These are phyloP conservation scores for Pseudonitzschia delicatissima DNA, from an alignment of 108 stramenopile genomes.

Conservation along the genomic window DNA sequence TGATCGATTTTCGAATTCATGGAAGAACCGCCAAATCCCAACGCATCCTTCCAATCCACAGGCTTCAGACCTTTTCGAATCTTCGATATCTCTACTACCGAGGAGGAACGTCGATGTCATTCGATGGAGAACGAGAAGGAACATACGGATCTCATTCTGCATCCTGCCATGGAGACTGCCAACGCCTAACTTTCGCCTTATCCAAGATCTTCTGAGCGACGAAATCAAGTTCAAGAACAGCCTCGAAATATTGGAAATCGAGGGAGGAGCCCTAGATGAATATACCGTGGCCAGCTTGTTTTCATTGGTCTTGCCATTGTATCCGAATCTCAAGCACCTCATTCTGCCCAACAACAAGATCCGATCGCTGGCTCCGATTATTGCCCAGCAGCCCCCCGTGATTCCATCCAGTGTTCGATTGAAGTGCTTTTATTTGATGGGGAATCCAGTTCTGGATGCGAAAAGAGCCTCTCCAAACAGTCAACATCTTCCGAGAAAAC, in stretches of 20 bases:
- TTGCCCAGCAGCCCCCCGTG: neutral
- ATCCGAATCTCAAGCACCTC: constrained; percentile 7
- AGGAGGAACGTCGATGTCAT: neutral
- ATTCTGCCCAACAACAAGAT: constrained; percentile 13
- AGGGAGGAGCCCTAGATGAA: constrained; percentile 3
- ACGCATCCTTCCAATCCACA: neutral
- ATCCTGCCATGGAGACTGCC: too few species aligned
- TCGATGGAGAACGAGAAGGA: neutral
- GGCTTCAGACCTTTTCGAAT: neutral
- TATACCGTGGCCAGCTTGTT: neutral
- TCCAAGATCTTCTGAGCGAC: neutral
- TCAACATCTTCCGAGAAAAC: neutral
- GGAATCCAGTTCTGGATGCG: constrained; percentile 9
- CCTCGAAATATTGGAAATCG: constrained; percentile 13
- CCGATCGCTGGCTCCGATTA: neutral
- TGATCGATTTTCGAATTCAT: constrained; percentile 7
- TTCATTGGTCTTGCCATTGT: neutral
- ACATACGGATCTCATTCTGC: too few species aligned
- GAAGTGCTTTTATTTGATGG: constrained; percentile 1
- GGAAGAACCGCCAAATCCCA: neutral
- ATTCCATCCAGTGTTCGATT: constrained; percentile 4
- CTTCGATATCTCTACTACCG: constrained; percentile 11
- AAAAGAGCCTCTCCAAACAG: neutral
- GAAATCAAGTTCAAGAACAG: neutral
- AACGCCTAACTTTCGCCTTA: neutral